Evolutionary conservation across 2,329 filamentous ascomycete species (phyloP).

Genomic region (Neoscytalidium dimidiatum): DNA sequence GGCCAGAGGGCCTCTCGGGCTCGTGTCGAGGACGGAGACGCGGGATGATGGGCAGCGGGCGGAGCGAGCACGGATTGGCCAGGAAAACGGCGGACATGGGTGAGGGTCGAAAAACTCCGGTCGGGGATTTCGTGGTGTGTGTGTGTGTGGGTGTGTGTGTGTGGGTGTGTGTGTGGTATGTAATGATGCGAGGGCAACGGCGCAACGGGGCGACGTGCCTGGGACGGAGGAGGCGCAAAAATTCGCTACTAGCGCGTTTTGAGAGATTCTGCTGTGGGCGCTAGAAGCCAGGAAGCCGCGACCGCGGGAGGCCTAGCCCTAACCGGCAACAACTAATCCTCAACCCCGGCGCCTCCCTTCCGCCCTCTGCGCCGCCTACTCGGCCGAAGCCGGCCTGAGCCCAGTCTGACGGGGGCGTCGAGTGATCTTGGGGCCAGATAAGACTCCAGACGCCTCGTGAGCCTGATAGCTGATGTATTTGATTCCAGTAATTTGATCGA

Average conservation of each 20-base stretch:
- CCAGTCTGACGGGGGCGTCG: not conserved
- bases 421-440: not conserved
- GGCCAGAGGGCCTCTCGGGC: not conserved
- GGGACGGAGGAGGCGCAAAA: too few relatives aligned
- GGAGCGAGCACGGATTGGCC: not conserved
- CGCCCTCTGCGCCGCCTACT: not conserved
- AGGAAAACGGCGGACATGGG: not conserved
- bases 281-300: not conserved
- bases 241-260: not conserved
- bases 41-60: not conserved
- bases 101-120: not conserved
- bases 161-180: not conserved
- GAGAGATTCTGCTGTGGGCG: not conserved
- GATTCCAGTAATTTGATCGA: constrained; percentile 8
- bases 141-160: not conserved
- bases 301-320: constrained; percentile 3
- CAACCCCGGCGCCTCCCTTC: not conserved
- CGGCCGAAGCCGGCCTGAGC: not conserved
- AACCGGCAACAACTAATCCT: not conserved
- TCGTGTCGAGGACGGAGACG: too few relatives aligned
- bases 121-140: not conserved
- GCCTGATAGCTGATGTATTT: constrained; percentile 6
- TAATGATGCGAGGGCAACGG: too few relatives aligned
- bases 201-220: too few relatives aligned
- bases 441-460: not conserved